Percentiles rank a stretch among this genome's conserved stretches.
Evolutionary conservation across 2,329 filamentous ascomycete species (phyloP).

Genomic region (Fusarium anthophilum): DNA sequence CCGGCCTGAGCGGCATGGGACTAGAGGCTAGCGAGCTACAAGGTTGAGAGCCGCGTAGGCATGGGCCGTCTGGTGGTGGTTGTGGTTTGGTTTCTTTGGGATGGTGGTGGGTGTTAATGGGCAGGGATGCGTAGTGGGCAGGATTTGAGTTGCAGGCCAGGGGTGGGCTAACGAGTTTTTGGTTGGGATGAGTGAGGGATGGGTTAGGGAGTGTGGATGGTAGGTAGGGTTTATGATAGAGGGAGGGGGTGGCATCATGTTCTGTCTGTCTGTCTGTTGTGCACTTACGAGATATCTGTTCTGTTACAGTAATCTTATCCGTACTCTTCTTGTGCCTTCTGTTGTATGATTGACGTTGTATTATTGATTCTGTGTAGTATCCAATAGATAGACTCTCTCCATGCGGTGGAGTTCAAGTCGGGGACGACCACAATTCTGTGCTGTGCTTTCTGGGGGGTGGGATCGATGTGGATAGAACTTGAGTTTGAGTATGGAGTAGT

Average conservation of each 20-base stretch:
- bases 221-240: conserved; percentile 12
- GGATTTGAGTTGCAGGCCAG: conserved; percentile 32
- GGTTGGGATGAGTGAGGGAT: not conserved
- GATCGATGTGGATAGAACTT: conserved; percentile 9
- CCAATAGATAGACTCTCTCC: conserved; percentile 5
- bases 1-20: conserved; percentile 42
- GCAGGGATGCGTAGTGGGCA: conserved; percentile 31
- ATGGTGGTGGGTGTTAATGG: conserved; percentile 35
- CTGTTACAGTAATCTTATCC: not conserved
- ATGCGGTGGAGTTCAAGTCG: conserved; percentile 7
- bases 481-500: conserved; percentile 3
- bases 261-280: conserved; percentile 4
- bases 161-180: conserved; percentile 29
- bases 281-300: conserved; percentile 18
- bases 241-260: conserved; percentile 27
- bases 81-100: conserved; percentile 1
- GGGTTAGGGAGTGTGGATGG: not conserved
- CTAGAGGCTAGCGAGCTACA: conserved; percentile 36
- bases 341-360: not conserved
- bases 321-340: not conserved
- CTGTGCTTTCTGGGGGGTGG: conserved; percentile 17
- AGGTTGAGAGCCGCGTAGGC: conserved; percentile 45
- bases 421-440: conserved; percentile 6
- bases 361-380: not conserved
- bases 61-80: conserved; percentile 38